A percentile compares a stretch with the other conserved stretches of the same genome.
These are phyloP conservation scores for Pseudopediastrum boryanum DNA, from an alignment of 139 green algal species.

Conservation along the genomic window DNA sequence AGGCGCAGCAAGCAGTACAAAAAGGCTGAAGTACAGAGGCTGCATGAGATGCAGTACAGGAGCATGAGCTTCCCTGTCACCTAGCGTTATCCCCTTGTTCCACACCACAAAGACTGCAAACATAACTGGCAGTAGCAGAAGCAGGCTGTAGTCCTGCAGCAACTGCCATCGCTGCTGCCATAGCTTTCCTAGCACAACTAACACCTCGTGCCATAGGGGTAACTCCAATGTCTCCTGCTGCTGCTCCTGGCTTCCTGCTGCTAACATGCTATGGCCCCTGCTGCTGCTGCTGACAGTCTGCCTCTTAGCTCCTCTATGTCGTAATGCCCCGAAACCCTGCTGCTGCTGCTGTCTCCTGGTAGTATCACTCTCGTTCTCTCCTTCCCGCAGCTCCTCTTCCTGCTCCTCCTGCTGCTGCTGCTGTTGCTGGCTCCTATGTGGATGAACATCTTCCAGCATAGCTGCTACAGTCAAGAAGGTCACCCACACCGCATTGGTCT, in stretches of 20 bases:
- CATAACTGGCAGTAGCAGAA: conserved; percentile 52
- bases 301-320: too few species aligned
- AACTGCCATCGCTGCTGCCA: conserved; percentile 38
- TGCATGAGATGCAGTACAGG: conserved; percentile 77
- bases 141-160: conserved; percentile 40
- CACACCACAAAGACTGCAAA: conserved; percentile 81
- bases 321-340: too few species aligned
- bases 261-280: background rate
- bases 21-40: conserved; percentile 83
- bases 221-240: background rate
- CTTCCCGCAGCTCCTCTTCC: too few species aligned
- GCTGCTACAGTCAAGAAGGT: conserved; percentile 64
- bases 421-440: background rate
- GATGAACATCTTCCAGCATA: conserved; percentile 8
- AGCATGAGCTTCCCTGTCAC: conserved; percentile 76
- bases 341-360: background rate
- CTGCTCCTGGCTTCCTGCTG: conserved; percentile 4
- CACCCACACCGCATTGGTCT: conserved; percentile 95
- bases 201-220: background rate
- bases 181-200: background rate
- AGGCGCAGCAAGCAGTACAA: conserved; percentile 37
- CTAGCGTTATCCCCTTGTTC: conserved; percentile 90
- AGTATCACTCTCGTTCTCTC: background rate
- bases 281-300: conserved; percentile 1
- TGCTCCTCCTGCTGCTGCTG: background rate